These are phyloP conservation scores for Somion occarium DNA, from an alignment of 1,284 basidiomycete genomes.

Conservation along the genomic window DNA sequence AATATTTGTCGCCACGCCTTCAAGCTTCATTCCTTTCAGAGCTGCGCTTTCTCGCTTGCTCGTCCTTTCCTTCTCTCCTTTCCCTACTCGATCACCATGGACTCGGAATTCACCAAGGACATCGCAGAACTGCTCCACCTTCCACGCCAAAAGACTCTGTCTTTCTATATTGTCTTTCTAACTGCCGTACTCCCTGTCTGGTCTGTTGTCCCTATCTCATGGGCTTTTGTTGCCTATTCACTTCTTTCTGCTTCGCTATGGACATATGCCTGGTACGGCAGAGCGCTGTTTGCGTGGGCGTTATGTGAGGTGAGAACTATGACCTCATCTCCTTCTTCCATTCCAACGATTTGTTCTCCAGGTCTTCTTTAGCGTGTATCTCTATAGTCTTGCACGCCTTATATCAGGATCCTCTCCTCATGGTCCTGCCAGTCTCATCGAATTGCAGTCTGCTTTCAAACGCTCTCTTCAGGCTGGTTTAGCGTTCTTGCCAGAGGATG, in stretches of 20 bases:
- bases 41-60: conserved; percentile 2
- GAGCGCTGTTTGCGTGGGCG: conserved; percentile 41
- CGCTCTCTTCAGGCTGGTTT: conserved; percentile 63
- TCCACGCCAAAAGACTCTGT: conserved; percentile 34
- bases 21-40: not conserved
- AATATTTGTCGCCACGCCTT: not conserved
- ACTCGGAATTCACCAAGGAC: conserved; percentile 17
- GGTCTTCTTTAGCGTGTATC: conserved; percentile 77
- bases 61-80: conserved; percentile 16
- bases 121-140: conserved; percentile 25
- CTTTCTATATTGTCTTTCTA: conserved; percentile 58
- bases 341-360: conserved; percentile 26
- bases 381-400: conserved; percentile 49
- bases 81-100: not conserved
- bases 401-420: conserved; percentile 50
- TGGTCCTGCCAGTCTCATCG: conserved; percentile 41
- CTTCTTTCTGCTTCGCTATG: conserved; percentile 42
- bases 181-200: conserved; percentile 65
- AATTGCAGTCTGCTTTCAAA: conserved; percentile 57
- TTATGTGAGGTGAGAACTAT: conserved; percentile 50
- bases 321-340: conserved; percentile 3
- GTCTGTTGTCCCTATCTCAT: conserved; percentile 64
- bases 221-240: conserved; percentile 60
- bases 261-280: conserved; percentile 35
- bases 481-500: conserved; percentile 45